Evolutionary conservation across 768 basidiomycete genomes (phyloP), one percentile per base, ranked within the genome.

Genomic region (Pleurotus djamor): DNA sequence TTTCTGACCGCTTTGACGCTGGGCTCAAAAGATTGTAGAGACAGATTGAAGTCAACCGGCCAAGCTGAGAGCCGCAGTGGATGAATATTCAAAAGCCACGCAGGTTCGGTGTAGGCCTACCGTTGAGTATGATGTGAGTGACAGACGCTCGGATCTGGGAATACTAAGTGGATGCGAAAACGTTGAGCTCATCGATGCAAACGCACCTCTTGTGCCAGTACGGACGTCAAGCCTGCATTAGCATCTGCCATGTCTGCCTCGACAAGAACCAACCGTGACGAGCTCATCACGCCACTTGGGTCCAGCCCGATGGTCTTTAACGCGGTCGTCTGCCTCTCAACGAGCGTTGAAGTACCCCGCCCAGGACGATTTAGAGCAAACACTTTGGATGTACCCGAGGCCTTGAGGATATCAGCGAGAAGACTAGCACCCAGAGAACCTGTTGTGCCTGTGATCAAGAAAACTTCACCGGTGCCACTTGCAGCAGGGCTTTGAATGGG

Each of bases 11-110:
- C 76, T 17, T 65, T 67, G 51, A 83, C 67, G 59, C 75, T 74
- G 5, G 73, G 63, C 52, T 80, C 78, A 54, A 82, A 82, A 9
- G 81, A 81, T 7, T 70, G 67, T 17, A 80, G 66, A 13, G 72
- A 69, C 0, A 80, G 68, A 38, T 77, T 78, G 65, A 83, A 81
- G 66, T 83, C 79, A 48, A 83, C 74, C 0, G 73, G 72, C 82
- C 81, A 82, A 16, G 79, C 78, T 67, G 12, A 13, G 33, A 12
- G 35, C 2, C 13, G 34, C 50, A 5, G 10, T 57, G n/a, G 61
- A 21, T 6, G 48, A 52, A 51, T 52, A 28, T 28, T 28, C 21
- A 28, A 28, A 28, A 28, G 21, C 21, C 21, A 28, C 21, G 21
- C 21, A 10, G 12, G 48, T 44, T 28, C 9, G 44, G 48, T 50